Evolutionary conservation across 2,329 filamentous ascomycete genomes (phyloP).

Genomic region (Hypoxylon sp.): DNA sequence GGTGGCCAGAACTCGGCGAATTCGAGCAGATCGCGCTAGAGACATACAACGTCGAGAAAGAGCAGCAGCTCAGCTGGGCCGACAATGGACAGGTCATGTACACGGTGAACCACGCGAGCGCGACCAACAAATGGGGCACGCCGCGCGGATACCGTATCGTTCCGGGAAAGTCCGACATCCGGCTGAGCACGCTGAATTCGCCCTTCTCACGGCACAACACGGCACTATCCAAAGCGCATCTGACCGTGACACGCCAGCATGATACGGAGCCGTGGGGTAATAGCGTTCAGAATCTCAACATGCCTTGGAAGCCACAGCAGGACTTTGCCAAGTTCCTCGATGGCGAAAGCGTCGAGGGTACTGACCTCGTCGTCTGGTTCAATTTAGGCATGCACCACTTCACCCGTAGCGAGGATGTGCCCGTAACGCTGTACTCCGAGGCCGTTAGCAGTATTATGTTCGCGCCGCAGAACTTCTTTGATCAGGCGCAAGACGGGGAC

Average conservation of each 20-base stretch:
- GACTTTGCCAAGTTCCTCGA: conserved; percentile 63
- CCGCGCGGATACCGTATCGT: conserved; percentile 61
- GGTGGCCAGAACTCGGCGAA: conserved; percentile 54
- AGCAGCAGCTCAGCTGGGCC: conserved; percentile 54
- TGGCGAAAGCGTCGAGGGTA: conserved; percentile 59
- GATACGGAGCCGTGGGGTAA: conserved; percentile 62
- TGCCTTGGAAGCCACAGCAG: conserved; percentile 57
- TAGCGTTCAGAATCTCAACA: conserved; percentile 54
- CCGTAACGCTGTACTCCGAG: conserved; percentile 56
- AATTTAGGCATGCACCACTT: conserved; percentile 68
- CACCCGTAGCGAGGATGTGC: conserved; percentile 59
- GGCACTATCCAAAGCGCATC: conserved; percentile 57
- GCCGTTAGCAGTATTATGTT: conserved; percentile 60
- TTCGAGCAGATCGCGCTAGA: conserved; percentile 54
- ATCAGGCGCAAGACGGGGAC: conserved; percentile 55
- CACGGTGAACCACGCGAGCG: conserved; percentile 56
- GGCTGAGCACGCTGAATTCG: conserved; percentile 56
- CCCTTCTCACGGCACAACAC: conserved; percentile 55
- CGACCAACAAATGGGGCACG: conserved; percentile 60
- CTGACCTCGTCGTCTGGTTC: conserved; percentile 64
- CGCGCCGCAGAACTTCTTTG: conserved; percentile 59
- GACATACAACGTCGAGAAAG: conserved; percentile 49
- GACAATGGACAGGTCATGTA: conserved; percentile 59
- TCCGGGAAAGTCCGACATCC: conserved; percentile 55
- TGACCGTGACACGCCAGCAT: conserved; percentile 61